Evolutionary conservation across 345 rosid genomes (phyloP), one percentile per base, ranked within the genome.

Genomic region (Psidium friedrichsthalianum): DNA sequence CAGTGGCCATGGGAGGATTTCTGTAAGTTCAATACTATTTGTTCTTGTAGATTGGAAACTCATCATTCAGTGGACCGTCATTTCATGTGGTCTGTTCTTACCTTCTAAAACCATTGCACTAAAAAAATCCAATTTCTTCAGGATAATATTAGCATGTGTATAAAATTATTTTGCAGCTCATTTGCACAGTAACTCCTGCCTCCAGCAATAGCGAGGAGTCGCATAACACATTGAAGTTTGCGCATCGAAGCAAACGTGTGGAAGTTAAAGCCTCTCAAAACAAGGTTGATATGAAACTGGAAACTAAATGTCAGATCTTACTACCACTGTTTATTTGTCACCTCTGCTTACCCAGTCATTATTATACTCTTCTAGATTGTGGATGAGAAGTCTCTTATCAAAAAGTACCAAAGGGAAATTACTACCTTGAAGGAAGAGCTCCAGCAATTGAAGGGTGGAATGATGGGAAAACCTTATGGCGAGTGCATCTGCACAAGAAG

Each of bases 321-420:
- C 78, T 69, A 21, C 47, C 44, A 69, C 78, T 36, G 36, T 32
- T 32, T 69, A 18, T 36, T 69, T 69, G 78, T 64, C 76, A 32
- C 47, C 78, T 32, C 10, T 2, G 13, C 47, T 69, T 32, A 69
- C 32, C 21, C 47, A 8, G 69, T 85, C 86, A 87, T 52, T 44
- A 18, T 47, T 87, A 6, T 22, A 82, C 87, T 85, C 36, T 32
- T 52, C 84, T 78, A 94, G 96, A 94, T 94, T 40, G 86, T 94
- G 92, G 96, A 94, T 90, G 96, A 94, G 94, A 94, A 93, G 88
- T 94, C 94, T 80, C 94, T 94, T 85, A 94, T 94, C 74, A 93
- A 94, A 61, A 94, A 91, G 89, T 94, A 94, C 85, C 94, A 94
- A 87, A 94, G 92, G 86, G 96, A 94, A 87, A 94, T 93, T 86